Evolutionary conservation across 495 filamentous ascomycete species (phyloP), one percentile per base, ranked within the genome.

Genomic region (Polyplosphaeria fusca): DNA sequence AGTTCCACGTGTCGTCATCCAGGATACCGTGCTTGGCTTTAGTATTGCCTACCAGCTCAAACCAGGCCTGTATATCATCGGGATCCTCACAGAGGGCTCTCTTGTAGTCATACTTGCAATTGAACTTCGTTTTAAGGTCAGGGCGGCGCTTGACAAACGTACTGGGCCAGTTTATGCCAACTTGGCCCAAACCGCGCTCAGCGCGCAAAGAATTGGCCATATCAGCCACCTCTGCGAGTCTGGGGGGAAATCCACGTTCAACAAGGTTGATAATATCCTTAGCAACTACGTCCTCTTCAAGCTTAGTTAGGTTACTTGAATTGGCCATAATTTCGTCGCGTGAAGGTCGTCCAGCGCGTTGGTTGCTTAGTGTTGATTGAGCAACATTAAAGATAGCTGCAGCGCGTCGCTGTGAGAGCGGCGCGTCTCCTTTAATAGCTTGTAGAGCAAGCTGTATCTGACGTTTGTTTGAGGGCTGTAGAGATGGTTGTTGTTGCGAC

Each of bases 61-160:
- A 54, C 51, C 45, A 54, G 19, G 13, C 40, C n/a, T 24, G 9
- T 18, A 45, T 46, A 54, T 32, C 24, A 16, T 44, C 35, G 30
- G 26, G 23, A 45, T 54, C 35, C 23, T 54, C 35, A 54, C 35
- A 54, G 19, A 18, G 7, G 23, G 38, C 40, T 40, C 40, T 54
- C n/a, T 13, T 18, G 22, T 54, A 46, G 39, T 35, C 23, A 46
- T 54, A 54, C 23, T 44, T 26, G 9, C 22, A 45, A 45, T 46
- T 54, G 45, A 46, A 52, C 37, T 52, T 40, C 3, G 27, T 37
- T 37, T 18, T 35, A 37, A 46, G 51, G 4, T 45, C 45, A 30
- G 40, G 51, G 4, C 18, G 16, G 4, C 35, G 20, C 20, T 54
- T 32, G 27, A 54, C 14, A 40, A 40, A 41, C 4, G 11, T 52